Evolutionary conservation across 2,329 filamentous ascomycete genomes (phyloP).

Genomic region (Penicillium decumbens): DNA sequence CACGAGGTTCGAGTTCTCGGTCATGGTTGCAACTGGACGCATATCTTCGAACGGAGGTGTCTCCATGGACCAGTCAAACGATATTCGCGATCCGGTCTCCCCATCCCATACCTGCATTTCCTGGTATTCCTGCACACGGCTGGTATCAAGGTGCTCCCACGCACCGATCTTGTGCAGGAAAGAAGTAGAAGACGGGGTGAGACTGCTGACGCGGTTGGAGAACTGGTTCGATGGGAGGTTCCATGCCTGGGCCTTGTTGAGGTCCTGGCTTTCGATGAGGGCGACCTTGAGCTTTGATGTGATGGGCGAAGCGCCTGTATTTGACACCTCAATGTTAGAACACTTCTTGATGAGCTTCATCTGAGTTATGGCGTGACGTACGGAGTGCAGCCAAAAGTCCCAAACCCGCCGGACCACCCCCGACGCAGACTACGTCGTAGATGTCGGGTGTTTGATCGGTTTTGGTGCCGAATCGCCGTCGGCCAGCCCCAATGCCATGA

Average conservation of each 20-base stretch:
- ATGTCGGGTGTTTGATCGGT: constrained; percentile 57
- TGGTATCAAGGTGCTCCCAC: constrained; percentile 69
- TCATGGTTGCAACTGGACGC: constrained; percentile 86
- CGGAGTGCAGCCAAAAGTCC: constrained; percentile 73
- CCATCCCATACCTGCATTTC: constrained; percentile 99
- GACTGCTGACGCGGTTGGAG: constrained; percentile 92
- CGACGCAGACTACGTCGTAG: constrained; percentile 90
- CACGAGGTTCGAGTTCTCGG: constrained; percentile 86
- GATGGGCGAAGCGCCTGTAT: constrained; percentile 65
- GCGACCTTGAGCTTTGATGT: constrained; percentile 78
- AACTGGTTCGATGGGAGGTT: constrained; percentile 64
- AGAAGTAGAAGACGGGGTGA: constrained; percentile 80
- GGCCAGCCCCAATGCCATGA: constrained; percentile 21
- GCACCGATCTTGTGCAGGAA: constrained; percentile 81
- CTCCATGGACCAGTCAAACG: constrained; percentile 69
- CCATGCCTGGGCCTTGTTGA: constrained; percentile 64
- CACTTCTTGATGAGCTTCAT: background rate
- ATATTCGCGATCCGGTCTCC: constrained; percentile 77
- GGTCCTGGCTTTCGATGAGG: constrained; percentile 83
- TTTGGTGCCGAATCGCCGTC: constrained; percentile 34
- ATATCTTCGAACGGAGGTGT: constrained; percentile 44
- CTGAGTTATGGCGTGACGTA: constrained; percentile 40
- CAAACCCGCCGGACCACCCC: constrained; percentile 82
- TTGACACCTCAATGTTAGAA: constrained; percentile 3
- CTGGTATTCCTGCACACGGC: constrained; percentile 79